Evolutionary conservation across 2,329 filamentous ascomycete species (phyloP), one percentile per base, ranked within the genome.

Genomic region (Rhinocladiella similis): DNA sequence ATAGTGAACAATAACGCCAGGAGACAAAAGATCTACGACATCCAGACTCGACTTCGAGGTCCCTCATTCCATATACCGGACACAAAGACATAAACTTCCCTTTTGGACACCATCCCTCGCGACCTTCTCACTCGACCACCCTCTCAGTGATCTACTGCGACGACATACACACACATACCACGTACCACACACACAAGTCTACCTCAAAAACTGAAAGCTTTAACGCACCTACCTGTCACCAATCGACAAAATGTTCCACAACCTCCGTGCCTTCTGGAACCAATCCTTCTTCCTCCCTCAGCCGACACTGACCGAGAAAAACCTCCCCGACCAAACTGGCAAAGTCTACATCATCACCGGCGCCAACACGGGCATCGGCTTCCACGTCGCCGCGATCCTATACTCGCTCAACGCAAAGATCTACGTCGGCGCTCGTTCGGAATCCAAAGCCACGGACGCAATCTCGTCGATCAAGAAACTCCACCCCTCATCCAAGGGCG

Each of bases 381-480:
- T 72, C 52, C 70, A 74, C 36, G 63, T 76, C 0, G 67, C 69
- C 13, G 63, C 66, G 22, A 71, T 77, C 39, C 73, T 78, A 36
- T 77, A 75, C 63, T 59, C 63, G 22, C 68, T 72, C 35, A 72
- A 74, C 56, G 77, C 72, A 33, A 77, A 70, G 48, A 73, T 80
- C 36, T 80, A 77, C 61, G 61, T 79, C 18, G 71, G 73, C 12
- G 75, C 71, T 1, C 73, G 77, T 19, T 73, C 72, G 1, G 65
- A 72, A 48, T 65, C 68, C 4, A 78, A 77, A 60, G 70, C 72
- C 1, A 57, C 60, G 14, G 61, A 52, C 6, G 74, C 75, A 3
- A 79, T 80, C 50, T 56, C 64, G 4, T 63, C 67, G 5, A 76
- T 80, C 60, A 69, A 72, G 47, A 49, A 62, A 1, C 65, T 63